phyloP scores from a whole-genome alignment of 306 rosid genomes.

The Citrullus colocynthis region DNA sequence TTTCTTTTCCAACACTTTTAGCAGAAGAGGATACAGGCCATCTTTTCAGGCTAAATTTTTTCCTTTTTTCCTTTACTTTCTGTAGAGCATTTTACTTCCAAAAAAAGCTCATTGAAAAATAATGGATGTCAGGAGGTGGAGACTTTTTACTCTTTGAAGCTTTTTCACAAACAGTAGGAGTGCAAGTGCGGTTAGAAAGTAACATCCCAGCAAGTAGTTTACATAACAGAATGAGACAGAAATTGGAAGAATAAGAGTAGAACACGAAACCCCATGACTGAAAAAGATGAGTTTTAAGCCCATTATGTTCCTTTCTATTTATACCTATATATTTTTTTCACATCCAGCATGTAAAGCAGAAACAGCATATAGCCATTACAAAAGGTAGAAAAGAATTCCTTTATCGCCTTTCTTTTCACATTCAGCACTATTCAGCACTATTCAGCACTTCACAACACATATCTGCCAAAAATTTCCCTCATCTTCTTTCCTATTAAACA shows the following conservation, averaged over 20 bases:
- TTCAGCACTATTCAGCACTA: neutral
- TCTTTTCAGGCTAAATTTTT: neutral
- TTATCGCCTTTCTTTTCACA: neutral
- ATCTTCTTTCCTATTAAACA: neutral
- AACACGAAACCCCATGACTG: constrained; percentile 41
- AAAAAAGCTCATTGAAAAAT: neutral
- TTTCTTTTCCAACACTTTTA: neutral
- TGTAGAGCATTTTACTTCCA: neutral
- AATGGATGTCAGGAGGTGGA: neutral
- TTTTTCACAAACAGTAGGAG: constrained; percentile 3
- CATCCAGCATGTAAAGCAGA: constrained; percentile 50
- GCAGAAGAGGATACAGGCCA: neutral
- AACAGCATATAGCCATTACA: constrained; percentile 32
- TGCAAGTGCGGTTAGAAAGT: constrained; percentile 6
- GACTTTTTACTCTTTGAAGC: neutral
- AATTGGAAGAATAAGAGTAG: constrained; percentile 27
- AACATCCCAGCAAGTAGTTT: constrained; percentile 2
- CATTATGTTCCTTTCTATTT: constrained; percentile 20
- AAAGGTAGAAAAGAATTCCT: neutral
- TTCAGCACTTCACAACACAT: neutral
- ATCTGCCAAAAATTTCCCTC: neutral
- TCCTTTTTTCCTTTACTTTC: neutral
- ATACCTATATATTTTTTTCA: constrained; percentile 18
- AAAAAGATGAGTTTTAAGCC: constrained; percentile 15
- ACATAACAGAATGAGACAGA: neutral